These are phyloP conservation scores for Pyrenula aspistea DNA, from an alignment of 495 filamentous ascomycete species.

Conservation along the genomic window DNA sequence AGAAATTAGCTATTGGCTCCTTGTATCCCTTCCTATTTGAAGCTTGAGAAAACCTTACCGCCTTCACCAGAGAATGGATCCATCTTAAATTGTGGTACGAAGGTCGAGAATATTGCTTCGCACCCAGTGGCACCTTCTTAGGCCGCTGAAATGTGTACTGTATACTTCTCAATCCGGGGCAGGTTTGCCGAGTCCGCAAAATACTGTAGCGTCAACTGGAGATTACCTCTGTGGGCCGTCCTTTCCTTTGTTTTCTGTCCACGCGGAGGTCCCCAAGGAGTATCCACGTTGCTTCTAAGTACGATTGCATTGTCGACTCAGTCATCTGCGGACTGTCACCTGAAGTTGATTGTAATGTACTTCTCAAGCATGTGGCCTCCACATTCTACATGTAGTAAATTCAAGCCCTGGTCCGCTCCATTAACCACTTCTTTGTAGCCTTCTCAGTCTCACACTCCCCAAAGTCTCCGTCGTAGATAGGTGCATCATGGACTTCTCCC, in stretches of 20 bases:
- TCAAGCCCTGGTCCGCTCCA: background rate
- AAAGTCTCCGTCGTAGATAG: background rate
- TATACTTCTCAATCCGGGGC: background rate
- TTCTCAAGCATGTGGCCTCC: no score
- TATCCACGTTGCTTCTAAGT: no score
- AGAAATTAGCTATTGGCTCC: slow-evolving; percentile 4
- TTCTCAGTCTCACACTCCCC: background rate
- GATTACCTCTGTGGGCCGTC: no score
- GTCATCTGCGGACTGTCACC: no score
- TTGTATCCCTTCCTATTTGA: background rate
- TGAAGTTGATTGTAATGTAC: no score
- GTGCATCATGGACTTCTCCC: background rate
- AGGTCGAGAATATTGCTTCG: background rate
- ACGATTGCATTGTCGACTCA: no score
- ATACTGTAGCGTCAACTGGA: no score
- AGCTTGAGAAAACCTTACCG: slow-evolving; percentile 29
- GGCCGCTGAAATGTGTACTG: background rate
- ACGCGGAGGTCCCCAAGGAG: no score
- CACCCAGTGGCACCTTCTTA: background rate
- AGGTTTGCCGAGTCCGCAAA: background rate
- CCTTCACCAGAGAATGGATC: slow-evolving; percentile 94
- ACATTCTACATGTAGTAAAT: background rate
- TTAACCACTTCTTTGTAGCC: background rate
- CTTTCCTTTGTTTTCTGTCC: no score
- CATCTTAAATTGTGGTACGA: slow-evolving; percentile 30